Conservation (phyloP, 768 basidiomycete genomes). For the Jaapia argillacea region DNA sequence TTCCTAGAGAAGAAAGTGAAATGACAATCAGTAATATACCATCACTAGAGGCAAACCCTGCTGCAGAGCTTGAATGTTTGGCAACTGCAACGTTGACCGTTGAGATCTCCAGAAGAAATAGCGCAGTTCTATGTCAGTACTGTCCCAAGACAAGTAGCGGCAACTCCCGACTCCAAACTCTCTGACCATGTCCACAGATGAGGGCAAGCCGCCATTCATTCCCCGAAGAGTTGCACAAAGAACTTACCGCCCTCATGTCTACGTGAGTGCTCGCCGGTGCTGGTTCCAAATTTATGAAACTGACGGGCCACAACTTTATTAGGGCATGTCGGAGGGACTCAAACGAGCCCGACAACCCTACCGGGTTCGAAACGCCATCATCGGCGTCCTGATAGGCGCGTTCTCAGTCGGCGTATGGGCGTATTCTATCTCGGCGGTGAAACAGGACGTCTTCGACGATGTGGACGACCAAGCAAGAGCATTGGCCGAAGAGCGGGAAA, state of each 20-base stretch:
- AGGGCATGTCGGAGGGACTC: conserved; percentile 85
- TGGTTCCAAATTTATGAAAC: conserved; percentile 1
- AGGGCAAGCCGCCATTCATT: too few relatives aligned
- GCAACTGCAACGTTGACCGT: too few relatives aligned
- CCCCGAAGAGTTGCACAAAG: conserved; percentile 30
- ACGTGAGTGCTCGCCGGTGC: conserved; percentile 26
- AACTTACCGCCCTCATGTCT: conserved; percentile 43
- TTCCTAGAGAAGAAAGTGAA: too few relatives aligned
- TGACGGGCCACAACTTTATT: conserved; percentile 5
- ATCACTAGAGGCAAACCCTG: too few relatives aligned
- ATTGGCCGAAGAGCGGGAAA: conserved; percentile 30
- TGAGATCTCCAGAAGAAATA: too few relatives aligned
- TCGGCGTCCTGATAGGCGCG: conserved; percentile 57
- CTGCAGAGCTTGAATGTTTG: too few relatives aligned
- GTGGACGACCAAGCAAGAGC: conserved; percentile 69
- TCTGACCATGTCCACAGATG: too few relatives aligned
- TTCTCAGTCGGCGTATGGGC: conserved; percentile 81
- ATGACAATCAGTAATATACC: too few relatives aligned
- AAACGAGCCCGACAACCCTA: conserved; percentile 83
- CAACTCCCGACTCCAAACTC: too few relatives aligned
- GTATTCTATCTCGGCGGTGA: conserved; percentile 91
- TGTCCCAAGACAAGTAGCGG: too few relatives aligned
- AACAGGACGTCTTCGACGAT: conserved; percentile 87
- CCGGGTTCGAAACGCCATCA: conserved; percentile 66
- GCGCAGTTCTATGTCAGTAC: too few relatives aligned